Conservation (phyloP, 164 flowering plant genomes). For the Sedum album region DNA sequence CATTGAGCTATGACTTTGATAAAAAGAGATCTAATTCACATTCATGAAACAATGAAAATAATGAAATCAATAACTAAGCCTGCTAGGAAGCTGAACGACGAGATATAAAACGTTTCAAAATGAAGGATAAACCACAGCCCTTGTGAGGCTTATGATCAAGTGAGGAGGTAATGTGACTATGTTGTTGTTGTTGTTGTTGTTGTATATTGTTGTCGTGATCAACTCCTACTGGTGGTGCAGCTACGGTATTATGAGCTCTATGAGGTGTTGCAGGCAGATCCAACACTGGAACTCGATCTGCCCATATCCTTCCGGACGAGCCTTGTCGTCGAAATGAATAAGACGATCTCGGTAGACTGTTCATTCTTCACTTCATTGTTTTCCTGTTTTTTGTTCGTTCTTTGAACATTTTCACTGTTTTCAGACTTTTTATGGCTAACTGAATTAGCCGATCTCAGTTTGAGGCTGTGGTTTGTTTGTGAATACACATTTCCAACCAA, state of each 20-base stretch:
- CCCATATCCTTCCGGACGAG: background rate
- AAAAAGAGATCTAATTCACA: no score
- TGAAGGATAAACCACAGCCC: background rate
- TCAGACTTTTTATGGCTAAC: background rate
- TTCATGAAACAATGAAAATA: no score
- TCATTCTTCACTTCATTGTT: background rate
- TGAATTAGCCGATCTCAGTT: background rate
- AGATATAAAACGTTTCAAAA: background rate
- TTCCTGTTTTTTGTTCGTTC: background rate
- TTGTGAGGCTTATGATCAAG: background rate
- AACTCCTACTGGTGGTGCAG: background rate
- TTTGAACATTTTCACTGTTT: background rate
- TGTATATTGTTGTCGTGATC: background rate
- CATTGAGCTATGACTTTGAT: no score
- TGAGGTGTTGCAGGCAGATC: background rate
- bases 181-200: background rate
- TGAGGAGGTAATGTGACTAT: background rate
- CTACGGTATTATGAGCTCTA: background rate
- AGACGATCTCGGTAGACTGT: background rate
- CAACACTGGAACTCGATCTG: background rate
- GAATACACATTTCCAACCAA: background rate
- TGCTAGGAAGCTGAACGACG: background rate
- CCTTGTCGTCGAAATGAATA: constrained; percentile 4
- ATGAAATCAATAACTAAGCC: no score
- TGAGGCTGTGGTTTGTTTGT: background rate